Evolutionary conservation across 768 basidiomycete species (phyloP).

Genomic region (Boletus huronensis): DNA sequence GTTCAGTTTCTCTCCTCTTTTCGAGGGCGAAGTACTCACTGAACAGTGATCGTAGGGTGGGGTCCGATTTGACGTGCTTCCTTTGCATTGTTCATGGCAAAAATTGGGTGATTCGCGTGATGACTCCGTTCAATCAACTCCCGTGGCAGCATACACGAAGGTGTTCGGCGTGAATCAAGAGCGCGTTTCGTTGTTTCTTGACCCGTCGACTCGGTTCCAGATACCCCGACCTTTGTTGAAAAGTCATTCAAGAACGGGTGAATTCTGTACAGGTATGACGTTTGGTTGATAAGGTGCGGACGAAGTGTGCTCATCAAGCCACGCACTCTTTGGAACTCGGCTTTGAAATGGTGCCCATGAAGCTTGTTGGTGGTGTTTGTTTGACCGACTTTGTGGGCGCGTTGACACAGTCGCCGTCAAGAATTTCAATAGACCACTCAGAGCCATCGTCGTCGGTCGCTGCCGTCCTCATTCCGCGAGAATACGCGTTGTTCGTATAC

Average conservation of each 20-base stretch:
- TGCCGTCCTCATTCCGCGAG: conserved; percentile 13
- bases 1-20: neutral
- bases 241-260: conserved; percentile 15
- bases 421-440: conserved; percentile 33
- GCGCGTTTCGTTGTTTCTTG: neutral
- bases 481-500: conserved; percentile 1
- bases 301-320: conserved; percentile 10
- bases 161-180: neutral
- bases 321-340: conserved; percentile 15
- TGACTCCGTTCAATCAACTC: neutral
- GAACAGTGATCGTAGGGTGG: neutral
- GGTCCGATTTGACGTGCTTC: neutral
- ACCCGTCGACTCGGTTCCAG: neutral
- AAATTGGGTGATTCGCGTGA: neutral
- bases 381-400: conserved; percentile 17
- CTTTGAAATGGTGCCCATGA: too few species aligned
- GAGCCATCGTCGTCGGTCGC: conserved; percentile 17
- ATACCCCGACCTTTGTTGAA: conserved; percentile 7
- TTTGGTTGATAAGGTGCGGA: conserved; percentile 5
- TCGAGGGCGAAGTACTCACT: conserved; percentile 9
- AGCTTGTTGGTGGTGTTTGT: conserved; percentile 13
- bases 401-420: conserved; percentile 20
- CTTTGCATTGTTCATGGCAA: neutral
- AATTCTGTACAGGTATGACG: conserved; percentile 8
- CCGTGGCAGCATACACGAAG: neutral